These are phyloP conservation scores for Umbellularia californica DNA, from an alignment of 164 flowering plant species.

Conservation along the genomic window DNA sequence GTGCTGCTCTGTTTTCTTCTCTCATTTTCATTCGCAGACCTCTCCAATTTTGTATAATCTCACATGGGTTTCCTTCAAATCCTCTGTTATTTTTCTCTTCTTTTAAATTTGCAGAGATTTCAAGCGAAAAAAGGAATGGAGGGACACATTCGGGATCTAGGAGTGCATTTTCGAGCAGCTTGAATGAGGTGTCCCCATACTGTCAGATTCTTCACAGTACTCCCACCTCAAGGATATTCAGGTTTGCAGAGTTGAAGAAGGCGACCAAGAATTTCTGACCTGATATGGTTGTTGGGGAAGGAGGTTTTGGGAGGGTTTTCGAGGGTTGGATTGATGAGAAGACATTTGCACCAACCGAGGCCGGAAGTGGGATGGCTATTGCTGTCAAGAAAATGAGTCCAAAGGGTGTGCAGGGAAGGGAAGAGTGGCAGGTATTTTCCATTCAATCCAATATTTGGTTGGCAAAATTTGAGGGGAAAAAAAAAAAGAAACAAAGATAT, in stretches of 20 bases:
- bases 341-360: slow-evolving; percentile 37
- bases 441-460: too few relatives aligned
- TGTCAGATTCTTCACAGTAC: slow-evolving; percentile 38
- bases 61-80: not conserved
- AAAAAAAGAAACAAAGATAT: too few relatives aligned
- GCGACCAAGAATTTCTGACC: slow-evolving; percentile 42
- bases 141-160: not conserved
- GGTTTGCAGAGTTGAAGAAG: too few relatives aligned
- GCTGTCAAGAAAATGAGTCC: slow-evolving; percentile 65
- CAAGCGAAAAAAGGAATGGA: not conserved
- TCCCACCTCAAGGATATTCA: slow-evolving; percentile 6
- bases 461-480: too few relatives aligned
- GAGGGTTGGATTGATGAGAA: slow-evolving; percentile 68
- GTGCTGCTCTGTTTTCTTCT: not conserved
- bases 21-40: not conserved
- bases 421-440: slow-evolving; percentile 65
- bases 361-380: slow-evolving; percentile 47
- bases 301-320: slow-evolving; percentile 67
- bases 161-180: not conserved
- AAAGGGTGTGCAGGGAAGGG: slow-evolving; percentile 52
- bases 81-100: not conserved
- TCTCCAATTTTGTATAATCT: not conserved
- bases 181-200: slow-evolving; percentile 22
- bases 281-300: slow-evolving; percentile 51
- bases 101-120: not conserved